Conservation (phyloP, 139 green algal species). For the Ettlia oleoabundans region DNA sequence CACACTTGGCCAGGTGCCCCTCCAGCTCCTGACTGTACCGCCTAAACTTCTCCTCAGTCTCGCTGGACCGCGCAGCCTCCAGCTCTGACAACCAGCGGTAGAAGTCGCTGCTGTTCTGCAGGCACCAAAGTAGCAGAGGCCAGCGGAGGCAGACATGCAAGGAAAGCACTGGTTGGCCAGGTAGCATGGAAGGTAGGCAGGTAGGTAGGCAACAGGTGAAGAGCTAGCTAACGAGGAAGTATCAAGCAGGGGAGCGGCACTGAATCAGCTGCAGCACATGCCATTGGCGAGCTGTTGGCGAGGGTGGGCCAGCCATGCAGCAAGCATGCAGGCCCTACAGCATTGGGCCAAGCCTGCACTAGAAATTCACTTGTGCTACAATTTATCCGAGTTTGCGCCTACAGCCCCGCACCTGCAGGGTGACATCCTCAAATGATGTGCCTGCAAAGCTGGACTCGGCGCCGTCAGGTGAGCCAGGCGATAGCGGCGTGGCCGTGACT, state of each 20-base stretch:
- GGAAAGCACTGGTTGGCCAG: not conserved
- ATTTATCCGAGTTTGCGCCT: too few relatives aligned
- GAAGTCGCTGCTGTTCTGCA: constrained; percentile 82
- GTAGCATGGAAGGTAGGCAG: too few relatives aligned
- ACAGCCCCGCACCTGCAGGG: constrained; percentile 13
- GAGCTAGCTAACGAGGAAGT: too few relatives aligned
- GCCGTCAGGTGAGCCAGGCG: constrained; percentile 8
- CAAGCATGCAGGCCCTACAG: too few relatives aligned
- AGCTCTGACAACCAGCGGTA: constrained; percentile 91
- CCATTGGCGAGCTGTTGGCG: too few relatives aligned
- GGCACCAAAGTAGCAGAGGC: constrained; percentile 49
- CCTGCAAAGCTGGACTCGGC: constrained; percentile 52
- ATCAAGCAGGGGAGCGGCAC: too few relatives aligned
- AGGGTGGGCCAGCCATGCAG: not conserved
- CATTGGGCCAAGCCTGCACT: too few relatives aligned
- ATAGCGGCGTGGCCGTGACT: constrained; percentile 1
- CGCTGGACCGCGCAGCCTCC: constrained; percentile 74
- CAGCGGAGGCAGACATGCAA: constrained; percentile 36
- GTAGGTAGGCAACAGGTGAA: not conserved
- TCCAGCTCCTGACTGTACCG: constrained; percentile 70
- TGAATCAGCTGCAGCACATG: too few relatives aligned
- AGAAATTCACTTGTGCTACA: too few relatives aligned
- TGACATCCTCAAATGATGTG: constrained; percentile 51
- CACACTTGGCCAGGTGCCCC: constrained; percentile 67
- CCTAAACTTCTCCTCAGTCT: constrained; percentile 90